A percentile compares a stretch with the other conserved stretches of the same genome.
phyloP scores from a whole-genome alignment of 2,329 filamentous ascomycete genomes.

The Alternaria postmessia region DNA sequence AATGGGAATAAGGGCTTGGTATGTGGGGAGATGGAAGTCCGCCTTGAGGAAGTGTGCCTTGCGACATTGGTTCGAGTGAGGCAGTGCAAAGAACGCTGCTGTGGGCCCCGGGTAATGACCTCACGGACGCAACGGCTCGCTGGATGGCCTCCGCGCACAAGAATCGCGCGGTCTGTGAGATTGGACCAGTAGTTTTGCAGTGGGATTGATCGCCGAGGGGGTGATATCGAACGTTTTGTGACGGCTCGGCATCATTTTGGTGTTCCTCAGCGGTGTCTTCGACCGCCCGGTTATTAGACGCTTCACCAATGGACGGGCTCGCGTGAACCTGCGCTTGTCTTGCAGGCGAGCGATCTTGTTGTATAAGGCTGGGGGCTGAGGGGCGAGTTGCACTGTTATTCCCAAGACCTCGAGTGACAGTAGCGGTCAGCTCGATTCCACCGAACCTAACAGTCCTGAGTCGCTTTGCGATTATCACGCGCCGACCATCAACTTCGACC shows the following conservation, averaged over 20 bases:
- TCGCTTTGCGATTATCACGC: slow-evolving; percentile 2
- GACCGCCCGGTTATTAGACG: slow-evolving; percentile 11
- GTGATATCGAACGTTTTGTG: slow-evolving; percentile 22
- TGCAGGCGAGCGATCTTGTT: slow-evolving; percentile 6
- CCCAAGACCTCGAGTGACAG: slow-evolving; percentile 4
- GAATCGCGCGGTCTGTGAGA: slow-evolving; percentile 6
- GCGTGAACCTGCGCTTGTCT: slow-evolving; percentile 9
- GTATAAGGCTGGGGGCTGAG: slow-evolving; percentile 26
- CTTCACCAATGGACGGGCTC: slow-evolving; percentile 9
- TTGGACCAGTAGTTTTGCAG: slow-evolving; percentile 8
- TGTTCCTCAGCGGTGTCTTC: slow-evolving; percentile 4
- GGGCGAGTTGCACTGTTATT: slow-evolving; percentile 10
- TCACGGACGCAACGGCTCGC: slow-evolving; percentile 18
- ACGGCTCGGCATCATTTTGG: slow-evolving; percentile 20
- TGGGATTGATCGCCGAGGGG: slow-evolving; percentile 10
- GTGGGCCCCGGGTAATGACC: slow-evolving; percentile 18
- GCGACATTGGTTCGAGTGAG: slow-evolving; percentile 26
- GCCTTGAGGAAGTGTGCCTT: slow-evolving; percentile 38
- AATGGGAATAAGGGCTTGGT: slow-evolving; percentile 17
- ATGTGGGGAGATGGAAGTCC: slow-evolving; percentile 27
- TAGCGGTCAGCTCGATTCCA: slow-evolving; percentile 17
- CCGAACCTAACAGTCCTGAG: slow-evolving; percentile 7
- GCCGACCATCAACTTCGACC: slow-evolving; percentile 8
- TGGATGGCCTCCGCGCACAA: slow-evolving; percentile 14
- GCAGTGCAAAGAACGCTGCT: slow-evolving; percentile 29